Evolutionary conservation across 2,329 filamentous ascomycete species (phyloP).

Genomic region (Monosporascus ibericus): DNA sequence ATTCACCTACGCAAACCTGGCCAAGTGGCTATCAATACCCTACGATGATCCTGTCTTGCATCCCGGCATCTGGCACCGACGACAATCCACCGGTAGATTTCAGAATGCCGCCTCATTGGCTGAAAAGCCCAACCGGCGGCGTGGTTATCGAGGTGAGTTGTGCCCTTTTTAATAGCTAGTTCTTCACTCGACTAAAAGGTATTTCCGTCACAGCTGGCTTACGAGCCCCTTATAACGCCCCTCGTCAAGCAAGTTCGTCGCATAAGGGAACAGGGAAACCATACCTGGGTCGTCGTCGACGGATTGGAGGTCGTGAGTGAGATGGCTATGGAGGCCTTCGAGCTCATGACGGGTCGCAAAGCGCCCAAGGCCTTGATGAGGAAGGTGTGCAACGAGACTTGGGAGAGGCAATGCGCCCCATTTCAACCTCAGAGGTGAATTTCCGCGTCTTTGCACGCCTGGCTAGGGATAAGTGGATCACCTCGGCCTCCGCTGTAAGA

Average conservation of each 20-base stretch:
- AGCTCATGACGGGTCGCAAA: slow-evolving; percentile 67
- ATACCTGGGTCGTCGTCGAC: slow-evolving; percentile 65
- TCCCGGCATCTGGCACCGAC: slow-evolving; percentile 58
- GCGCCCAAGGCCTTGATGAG: slow-evolving; percentile 66
- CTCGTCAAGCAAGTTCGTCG: slow-evolving; percentile 59
- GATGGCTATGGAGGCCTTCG: slow-evolving; percentile 71
- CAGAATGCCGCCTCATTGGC: slow-evolving; percentile 62
- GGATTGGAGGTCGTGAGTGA: slow-evolving; percentile 67
- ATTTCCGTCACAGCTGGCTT: slow-evolving; percentile 44
- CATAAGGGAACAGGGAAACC: slow-evolving; percentile 40
- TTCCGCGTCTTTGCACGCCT: not conserved
- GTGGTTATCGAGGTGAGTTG: slow-evolving; percentile 57
- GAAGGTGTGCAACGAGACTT: slow-evolving; percentile 42
- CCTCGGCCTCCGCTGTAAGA: not conserved
- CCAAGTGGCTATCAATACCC: slow-evolving; percentile 55
- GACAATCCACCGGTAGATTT: slow-evolving; percentile 61
- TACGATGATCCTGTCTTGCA: slow-evolving; percentile 66
- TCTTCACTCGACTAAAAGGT: slow-evolving; percentile 3
- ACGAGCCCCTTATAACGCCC: slow-evolving; percentile 64
- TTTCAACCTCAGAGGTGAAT: slow-evolving; percentile 23
- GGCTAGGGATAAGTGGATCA: not conserved
- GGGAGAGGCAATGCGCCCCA: slow-evolving; percentile 32
- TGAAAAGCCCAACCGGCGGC: slow-evolving; percentile 64
- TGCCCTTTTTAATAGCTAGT: not conserved
- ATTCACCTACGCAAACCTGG: slow-evolving; percentile 55